Evolutionary conservation across 306 rosid genomes (phyloP), one percentile per base, ranked within the genome.

Genomic region (Arachis hypogaea): DNA sequence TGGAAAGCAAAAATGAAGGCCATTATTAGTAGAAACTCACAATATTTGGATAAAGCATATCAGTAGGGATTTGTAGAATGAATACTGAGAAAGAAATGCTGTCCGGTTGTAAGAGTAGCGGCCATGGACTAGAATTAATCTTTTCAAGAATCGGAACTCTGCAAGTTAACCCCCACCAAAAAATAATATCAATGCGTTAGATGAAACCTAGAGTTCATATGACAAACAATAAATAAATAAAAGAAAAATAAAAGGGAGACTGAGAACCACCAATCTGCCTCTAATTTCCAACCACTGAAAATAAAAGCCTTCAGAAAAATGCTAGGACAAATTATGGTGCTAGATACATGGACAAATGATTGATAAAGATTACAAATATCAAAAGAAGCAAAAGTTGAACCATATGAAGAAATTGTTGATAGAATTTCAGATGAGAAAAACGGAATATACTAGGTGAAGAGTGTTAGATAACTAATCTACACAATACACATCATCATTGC

Each of bases 21-120:
- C n/a, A 44, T 5, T 68, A 63, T 47, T 43, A 9, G 59, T 56
- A 47, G 81, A 42, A 71, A 89, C 99, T 90, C 81, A 95, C 99
- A 90, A 92, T 78, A 95, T 95, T 82, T 95, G 99, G 82, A 95
- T 92, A 89, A 95, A 95, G 80, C 99, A 95, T 59, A 95, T 75
- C 70, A 95, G 81, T 66, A 95, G 82, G 79, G 99, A 95, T 79
- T 95, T 95, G 28, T 95, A 95, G 89, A 95, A 95, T 73, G 99
- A 95, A 80, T 95, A 95, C 72, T 95, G 99, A 36, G 99, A 86
- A 77, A 95, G 84, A 82, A 95, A 95, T 72, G 99, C 95, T 40
- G 99, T 95, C 4, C 99, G 97, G 79, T 95, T 95, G 88, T 95
- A 95, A 2, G 99, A 95, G 85, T 95, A 95, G 66, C 98, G 93